Evolutionary conservation across 345 rosid species (phyloP).

Genomic region (Microthlaspi erraticum): DNA sequence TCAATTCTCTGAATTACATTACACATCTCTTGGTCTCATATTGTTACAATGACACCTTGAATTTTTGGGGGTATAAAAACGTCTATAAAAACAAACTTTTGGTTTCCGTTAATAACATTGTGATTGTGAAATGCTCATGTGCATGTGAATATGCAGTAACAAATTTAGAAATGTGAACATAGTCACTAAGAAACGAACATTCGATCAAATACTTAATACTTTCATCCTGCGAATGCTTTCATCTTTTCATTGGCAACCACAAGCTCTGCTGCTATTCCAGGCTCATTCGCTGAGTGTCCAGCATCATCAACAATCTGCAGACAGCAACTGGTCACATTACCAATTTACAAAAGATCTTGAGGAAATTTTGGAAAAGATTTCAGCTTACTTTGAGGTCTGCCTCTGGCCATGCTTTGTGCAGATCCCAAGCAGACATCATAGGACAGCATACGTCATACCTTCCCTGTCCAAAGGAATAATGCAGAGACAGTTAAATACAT

Average conservation of each 20-base stretch:
- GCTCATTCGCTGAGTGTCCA: conserved; percentile 96
- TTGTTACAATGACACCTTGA: too few species aligned
- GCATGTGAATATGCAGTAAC: background rate
- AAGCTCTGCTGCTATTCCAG: conserved; percentile 85
- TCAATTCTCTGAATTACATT: conserved; percentile 57
- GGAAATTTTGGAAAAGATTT: background rate
- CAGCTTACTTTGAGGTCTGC: conserved; percentile 77
- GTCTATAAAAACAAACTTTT: background rate
- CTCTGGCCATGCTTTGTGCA: conserved; percentile 95
- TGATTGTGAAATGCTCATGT: background rate
- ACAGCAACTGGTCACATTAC: background rate
- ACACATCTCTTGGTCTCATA: too few species aligned
- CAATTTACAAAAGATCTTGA: background rate
- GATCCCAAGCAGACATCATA: conserved; percentile 99
- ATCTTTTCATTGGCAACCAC: conserved; percentile 85
- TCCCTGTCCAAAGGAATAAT: conserved; percentile 64
- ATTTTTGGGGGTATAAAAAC: too few species aligned
- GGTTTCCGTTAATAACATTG: background rate
- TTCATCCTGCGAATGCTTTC: conserved; percentile 48
- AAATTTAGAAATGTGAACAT: conserved; percentile 10
- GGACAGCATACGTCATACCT: conserved; percentile 95
- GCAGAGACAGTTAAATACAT: conserved; percentile 12
- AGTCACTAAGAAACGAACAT: background rate
- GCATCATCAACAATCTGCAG: conserved; percentile 79
- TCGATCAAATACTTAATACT: background rate